These are phyloP conservation scores for Lasiodiplodia citricola DNA, from an alignment of 2,329 filamentous ascomycete species.

Conservation along the genomic window DNA sequence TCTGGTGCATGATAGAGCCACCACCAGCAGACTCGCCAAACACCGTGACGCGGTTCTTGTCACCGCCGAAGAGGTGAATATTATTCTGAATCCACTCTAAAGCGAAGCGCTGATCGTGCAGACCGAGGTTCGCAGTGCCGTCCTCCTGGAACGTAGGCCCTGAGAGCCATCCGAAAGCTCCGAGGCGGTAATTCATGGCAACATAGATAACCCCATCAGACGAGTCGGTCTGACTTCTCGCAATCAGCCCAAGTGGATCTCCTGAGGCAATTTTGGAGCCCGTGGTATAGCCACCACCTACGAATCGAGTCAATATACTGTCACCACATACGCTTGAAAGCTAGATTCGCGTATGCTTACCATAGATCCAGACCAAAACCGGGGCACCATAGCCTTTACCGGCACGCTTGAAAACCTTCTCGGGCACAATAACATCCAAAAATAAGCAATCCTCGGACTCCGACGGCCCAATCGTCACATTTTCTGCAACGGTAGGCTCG, in stretches of 20 bases:
- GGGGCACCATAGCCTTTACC: conserved; percentile 39
- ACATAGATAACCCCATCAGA: conserved; percentile 52
- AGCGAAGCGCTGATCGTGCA: conserved; percentile 47
- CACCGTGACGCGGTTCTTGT: conserved; percentile 44
- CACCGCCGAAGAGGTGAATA: conserved; percentile 47
- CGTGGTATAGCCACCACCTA: conserved; percentile 48
- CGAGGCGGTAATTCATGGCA: conserved; percentile 55
- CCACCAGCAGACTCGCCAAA: conserved; percentile 47
- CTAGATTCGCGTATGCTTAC: conserved; percentile 33
- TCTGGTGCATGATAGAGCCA: conserved; percentile 41
- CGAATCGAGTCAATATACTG: conserved; percentile 34
- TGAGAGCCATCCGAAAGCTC: conserved; percentile 43
- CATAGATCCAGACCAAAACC: conserved; percentile 52
- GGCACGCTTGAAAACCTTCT: conserved; percentile 39
- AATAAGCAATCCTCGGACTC: conserved; percentile 46
- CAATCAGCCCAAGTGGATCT: conserved; percentile 47
- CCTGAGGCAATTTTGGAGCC: conserved; percentile 47
- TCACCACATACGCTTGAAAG: conserved; percentile 43
- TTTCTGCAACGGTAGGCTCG: not conserved
- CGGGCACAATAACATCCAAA: conserved; percentile 47
- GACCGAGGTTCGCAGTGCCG: conserved; percentile 41
- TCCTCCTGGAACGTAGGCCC: conserved; percentile 44
- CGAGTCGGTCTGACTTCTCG: conserved; percentile 30
- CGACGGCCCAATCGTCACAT: not conserved
- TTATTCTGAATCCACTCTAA: conserved; percentile 48